These are phyloP conservation scores for Fusarium sp. DNA, from an alignment of 2,329 filamentous ascomycete genomes.

Conservation along the genomic window DNA sequence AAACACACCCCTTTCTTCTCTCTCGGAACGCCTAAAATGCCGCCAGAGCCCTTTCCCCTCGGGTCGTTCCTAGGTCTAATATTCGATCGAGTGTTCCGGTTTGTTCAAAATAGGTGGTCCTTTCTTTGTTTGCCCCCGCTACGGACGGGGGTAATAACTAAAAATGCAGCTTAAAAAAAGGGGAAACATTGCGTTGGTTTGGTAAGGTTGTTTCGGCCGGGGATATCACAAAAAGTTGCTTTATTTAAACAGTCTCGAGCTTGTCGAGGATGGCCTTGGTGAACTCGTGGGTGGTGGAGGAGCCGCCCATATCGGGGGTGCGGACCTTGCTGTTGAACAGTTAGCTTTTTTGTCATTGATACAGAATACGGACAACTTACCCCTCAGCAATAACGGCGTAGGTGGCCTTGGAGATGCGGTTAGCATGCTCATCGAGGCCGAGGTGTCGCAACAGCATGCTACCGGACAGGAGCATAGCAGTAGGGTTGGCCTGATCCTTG, in stretches of 20 bases:
- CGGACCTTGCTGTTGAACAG: constrained; percentile 71
- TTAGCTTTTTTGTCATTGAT: constrained; percentile 49
- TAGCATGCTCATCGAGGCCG: constrained; percentile 96
- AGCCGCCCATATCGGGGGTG: constrained; percentile 95
- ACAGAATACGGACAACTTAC: constrained; percentile 60
- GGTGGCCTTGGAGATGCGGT: constrained; percentile 91
- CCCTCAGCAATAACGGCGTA: constrained; percentile 84
- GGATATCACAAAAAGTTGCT: constrained; percentile 40
- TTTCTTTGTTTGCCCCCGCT: constrained; percentile 11
- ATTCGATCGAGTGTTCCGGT: constrained; percentile 33
- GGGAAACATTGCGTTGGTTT: constrained; percentile 19
- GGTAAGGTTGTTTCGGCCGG: constrained; percentile 24
- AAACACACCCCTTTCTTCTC: constrained; percentile 13
- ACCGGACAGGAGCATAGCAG: constrained; percentile 90
- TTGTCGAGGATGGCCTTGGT: constrained; percentile 91
- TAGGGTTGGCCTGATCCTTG: constrained; percentile 99
- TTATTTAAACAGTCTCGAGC: constrained; percentile 79
- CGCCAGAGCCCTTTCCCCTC: constrained; percentile 25
- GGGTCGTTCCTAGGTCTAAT: constrained; percentile 32
- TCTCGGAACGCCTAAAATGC: constrained; percentile 35
- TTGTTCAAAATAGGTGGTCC: constrained; percentile 6
- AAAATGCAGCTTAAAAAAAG: constrained; percentile 20
- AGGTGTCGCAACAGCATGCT: constrained; percentile 98
- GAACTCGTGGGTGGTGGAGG: constrained; percentile 90
- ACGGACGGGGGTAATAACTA: constrained; percentile 18